Base-by-base conservation (phyloP, 768 basidiomycete genomes). In the Cubamyces lactineus region DNA sequence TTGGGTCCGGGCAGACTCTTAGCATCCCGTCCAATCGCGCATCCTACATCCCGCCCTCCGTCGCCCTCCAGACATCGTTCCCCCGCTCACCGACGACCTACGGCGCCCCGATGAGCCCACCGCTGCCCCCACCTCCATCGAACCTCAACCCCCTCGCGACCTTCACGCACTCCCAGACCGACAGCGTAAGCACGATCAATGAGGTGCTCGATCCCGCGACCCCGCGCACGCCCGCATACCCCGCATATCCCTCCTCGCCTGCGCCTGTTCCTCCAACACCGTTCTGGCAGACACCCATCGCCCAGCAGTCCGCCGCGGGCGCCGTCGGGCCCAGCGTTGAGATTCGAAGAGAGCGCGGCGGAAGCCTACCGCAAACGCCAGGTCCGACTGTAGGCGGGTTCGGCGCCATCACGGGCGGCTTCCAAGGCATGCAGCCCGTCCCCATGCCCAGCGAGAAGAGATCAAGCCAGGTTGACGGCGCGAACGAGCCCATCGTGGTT, bases 401-500 rank as follows among this genome's bases (percentile, higher is more conserved):
- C 55, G 53, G 62, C n/a, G 51, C 45, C 23, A 19, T 58, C 24
- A 48, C 56, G 79, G 34, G 75, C 73, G 3, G 70, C 53, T 26
- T 79, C 78, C 59, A 77, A 76, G 57, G 57, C n/a, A 78, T 79
- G 61, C 76, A 59, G 72, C 54, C 73, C 70, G 60, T 6, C 34
- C 34, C 34, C 34, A 1, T 71, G 65, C 42, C 73, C 70, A 53
- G 73, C 69, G 34, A 59, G 19, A 41, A 43, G 47, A 53, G 61
- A 12, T 61, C 24, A 23, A 48, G 46, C 45, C 26, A 51, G 19
- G 46, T 4, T 62, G 66, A 16, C 72, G 61, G 39, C 65, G 66
- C 24, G 74, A 82, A 84, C 5, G 85, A 89, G 72, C 82, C 83
- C 5, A 76, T 93, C 62, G 79, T 92, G 16, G 84, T 92, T 34